These are phyloP conservation scores for Pythium insidiosum DNA, from an alignment of 352 stramenopile genomes.

Conservation along the genomic window DNA sequence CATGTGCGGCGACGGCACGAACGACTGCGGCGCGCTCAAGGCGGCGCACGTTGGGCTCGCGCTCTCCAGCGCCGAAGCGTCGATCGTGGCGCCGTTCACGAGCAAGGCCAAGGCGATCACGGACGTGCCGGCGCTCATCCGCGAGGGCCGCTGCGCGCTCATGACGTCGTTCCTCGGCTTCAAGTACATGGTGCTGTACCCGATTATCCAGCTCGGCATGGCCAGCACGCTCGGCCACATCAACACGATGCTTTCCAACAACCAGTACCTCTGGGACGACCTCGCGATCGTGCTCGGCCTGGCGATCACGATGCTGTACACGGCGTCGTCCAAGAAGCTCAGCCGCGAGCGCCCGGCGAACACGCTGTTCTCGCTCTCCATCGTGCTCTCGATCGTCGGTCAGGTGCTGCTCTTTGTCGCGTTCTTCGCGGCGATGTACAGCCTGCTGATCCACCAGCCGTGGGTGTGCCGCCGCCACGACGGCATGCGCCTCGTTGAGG, in stretches of 20 bases:
- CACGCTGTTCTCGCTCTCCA: slow-evolving; percentile 43
- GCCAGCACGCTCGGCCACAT: slow-evolving; percentile 17
- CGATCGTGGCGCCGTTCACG: slow-evolving; percentile 83
- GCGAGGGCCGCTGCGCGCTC: slow-evolving; percentile 81
- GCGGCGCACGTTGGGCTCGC: slow-evolving; percentile 82
- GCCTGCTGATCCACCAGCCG: slow-evolving; percentile 14
- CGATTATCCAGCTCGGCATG: slow-evolving; percentile 43
- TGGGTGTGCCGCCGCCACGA: slow-evolving; percentile 44
- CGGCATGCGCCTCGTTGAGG: slow-evolving; percentile 10
- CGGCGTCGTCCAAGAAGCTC: slow-evolving; percentile 20
- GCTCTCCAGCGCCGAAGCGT: slow-evolving; percentile 77
- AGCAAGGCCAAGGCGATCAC: slow-evolving; percentile 71
- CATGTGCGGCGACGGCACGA: slow-evolving; percentile 56
- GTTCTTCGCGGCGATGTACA: slow-evolving; percentile 33
- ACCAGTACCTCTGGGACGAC: slow-evolving; percentile 57
- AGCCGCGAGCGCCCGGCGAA: slow-evolving; percentile 24
- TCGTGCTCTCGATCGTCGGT: slow-evolving; percentile 37
- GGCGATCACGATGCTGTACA: slow-evolving; percentile 51
- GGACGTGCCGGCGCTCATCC: slow-evolving; percentile 64
- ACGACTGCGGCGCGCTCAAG: slow-evolving; percentile 84
- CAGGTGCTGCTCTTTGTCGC: slow-evolving; percentile 37
- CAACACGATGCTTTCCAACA: slow-evolving; percentile 36
- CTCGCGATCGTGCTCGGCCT: slow-evolving; percentile 36
- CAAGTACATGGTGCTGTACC: slow-evolving; percentile 61
- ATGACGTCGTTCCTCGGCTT: slow-evolving; percentile 39